These are phyloP conservation scores for Ganoderma boninense DNA, from an alignment of 1,284 basidiomycete species.

Conservation along the genomic window DNA sequence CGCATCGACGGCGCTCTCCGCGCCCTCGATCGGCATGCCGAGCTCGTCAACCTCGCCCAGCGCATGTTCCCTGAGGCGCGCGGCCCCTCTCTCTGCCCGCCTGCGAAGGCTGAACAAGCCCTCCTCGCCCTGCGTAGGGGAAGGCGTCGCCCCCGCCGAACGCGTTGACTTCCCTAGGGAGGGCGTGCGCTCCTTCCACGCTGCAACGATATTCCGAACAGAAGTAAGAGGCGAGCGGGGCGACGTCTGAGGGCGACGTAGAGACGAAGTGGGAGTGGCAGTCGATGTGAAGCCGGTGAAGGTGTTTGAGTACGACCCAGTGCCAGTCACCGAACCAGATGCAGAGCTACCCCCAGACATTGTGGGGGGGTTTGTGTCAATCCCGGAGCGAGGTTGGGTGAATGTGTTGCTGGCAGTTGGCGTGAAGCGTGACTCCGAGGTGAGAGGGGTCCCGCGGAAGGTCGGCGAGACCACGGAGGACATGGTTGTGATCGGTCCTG, in stretches of 20 bases:
- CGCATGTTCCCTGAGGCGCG: constrained; percentile 47
- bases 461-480: constrained; percentile 52
- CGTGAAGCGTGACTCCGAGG: constrained; percentile 46
- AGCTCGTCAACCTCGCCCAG: constrained; percentile 22
- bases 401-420: constrained; percentile 47
- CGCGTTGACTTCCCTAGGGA: constrained; percentile 44
- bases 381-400: constrained; percentile 37
- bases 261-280: constrained; percentile 40
- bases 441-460: constrained; percentile 35
- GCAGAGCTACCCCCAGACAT: constrained; percentile 8
- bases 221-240: constrained; percentile 74
- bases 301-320: constrained; percentile 39
- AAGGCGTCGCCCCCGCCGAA: constrained; percentile 43
- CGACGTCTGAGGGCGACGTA: constrained; percentile 65
- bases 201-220: constrained; percentile 80
- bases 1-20: constrained; percentile 21
- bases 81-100: constrained; percentile 57
- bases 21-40: constrained; percentile 20
- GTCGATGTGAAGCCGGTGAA: constrained; percentile 45
- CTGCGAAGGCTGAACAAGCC: constrained; percentile 72
- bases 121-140: constrained; percentile 47
- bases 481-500: constrained; percentile 42
- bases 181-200: constrained; percentile 79
- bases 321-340: constrained; percentile 22
- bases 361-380: constrained; percentile 36